phyloP scores from a whole-genome alignment of 805 yeast genomes.

The Grigorovia jiainica region DNA sequence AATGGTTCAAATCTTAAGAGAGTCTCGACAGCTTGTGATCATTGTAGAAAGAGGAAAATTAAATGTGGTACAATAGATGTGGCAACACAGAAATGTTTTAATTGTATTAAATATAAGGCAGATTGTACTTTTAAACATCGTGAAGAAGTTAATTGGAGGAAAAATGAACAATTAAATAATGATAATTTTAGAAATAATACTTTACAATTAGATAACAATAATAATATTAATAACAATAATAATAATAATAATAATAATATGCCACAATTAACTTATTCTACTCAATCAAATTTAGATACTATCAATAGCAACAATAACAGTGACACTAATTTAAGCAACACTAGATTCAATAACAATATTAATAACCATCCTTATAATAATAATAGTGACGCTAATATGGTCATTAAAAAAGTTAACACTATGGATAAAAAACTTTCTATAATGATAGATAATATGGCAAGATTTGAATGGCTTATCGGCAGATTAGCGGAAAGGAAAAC shows the following conservation, averaged over 20 bases:
- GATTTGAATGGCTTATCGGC: constrained; percentile 15
- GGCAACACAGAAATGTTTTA: constrained; percentile 17
- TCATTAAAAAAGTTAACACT: constrained; percentile 10
- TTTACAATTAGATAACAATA: background rate
- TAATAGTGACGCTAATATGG: background rate
- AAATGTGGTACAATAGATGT: constrained; percentile 22
- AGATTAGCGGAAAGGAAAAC: constrained; percentile 7
- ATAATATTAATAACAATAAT: no score
- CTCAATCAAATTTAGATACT: background rate
- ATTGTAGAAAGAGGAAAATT: constrained; percentile 26
- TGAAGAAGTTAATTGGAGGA: constrained; percentile 5
- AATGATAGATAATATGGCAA: constrained; percentile 15
- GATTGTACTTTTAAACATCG: constrained; percentile 20
- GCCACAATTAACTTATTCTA: no score
- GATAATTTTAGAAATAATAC: no score
- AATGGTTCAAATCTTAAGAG: constrained; percentile 5
- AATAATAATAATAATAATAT: no score
- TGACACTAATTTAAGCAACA: no score
- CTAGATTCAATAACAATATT: background rate
- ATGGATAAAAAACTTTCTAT: constrained; percentile 18
- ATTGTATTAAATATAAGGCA: constrained; percentile 20
- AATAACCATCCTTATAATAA: no score
- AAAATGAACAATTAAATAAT: background rate
- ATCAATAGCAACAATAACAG: background rate
- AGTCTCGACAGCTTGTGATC: constrained; percentile 27